These are phyloP conservation scores for Vaccinium macrocarpon DNA, from an alignment of 148 eudicot species.

Conservation along the genomic window DNA sequence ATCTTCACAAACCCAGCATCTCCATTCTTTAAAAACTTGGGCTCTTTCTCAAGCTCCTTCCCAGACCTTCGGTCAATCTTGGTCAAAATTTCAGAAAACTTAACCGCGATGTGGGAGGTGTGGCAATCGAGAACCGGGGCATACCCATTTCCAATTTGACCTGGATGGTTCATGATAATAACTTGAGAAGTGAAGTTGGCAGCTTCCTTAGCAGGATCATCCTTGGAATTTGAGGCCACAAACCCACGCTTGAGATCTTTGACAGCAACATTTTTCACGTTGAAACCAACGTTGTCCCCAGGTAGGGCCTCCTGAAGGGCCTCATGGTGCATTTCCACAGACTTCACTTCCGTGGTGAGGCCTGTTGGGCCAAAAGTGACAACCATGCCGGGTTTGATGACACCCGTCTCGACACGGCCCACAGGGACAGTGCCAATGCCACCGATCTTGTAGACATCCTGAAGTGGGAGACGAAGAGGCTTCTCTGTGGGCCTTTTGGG, in stretches of 20 bases:
- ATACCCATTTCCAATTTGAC: constrained; percentile 33
- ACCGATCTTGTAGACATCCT: constrained; percentile 37
- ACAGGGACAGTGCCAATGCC: constrained; percentile 39
- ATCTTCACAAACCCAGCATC: constrained; percentile 35
- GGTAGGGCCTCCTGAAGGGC: constrained; percentile 34
- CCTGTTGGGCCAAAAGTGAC: constrained; percentile 34
- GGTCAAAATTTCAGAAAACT: constrained; percentile 32
- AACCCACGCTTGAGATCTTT: constrained; percentile 40
- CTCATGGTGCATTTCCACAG: constrained; percentile 42
- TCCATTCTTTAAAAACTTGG: constrained; percentile 36
- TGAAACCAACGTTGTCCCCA: constrained; percentile 34
- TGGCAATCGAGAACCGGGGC: constrained; percentile 37
- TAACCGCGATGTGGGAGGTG: constrained; percentile 37
- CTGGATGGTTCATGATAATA: constrained; percentile 37
- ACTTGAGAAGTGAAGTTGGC: constrained; percentile 35
- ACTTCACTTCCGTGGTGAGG: constrained; percentile 35
- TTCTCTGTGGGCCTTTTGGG: constrained; percentile 36
- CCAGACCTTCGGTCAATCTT: constrained; percentile 40
- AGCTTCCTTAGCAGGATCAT: constrained; percentile 35
- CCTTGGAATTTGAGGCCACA: constrained; percentile 34
- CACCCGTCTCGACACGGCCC: constrained; percentile 34
- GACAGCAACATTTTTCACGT: constrained; percentile 35
- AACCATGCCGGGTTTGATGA: constrained; percentile 29
- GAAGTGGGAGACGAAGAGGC: constrained; percentile 36
- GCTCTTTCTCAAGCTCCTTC: constrained; percentile 37